Base-by-base conservation (phyloP, 2,329 filamentous ascomycete species). In the Trichoderma sp. region DNA sequence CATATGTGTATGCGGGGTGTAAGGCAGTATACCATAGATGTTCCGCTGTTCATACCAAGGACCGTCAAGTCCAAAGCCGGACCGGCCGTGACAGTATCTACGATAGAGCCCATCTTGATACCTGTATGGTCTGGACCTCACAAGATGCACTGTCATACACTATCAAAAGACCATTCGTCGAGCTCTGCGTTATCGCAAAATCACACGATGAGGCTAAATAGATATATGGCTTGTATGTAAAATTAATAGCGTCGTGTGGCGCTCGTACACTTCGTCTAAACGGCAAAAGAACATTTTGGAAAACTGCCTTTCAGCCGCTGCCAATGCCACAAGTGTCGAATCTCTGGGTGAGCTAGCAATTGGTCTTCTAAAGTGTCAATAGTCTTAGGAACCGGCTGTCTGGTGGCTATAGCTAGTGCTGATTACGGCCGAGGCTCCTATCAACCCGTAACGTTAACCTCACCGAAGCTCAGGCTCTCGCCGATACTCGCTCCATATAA, bases 21-120 rank as follows among this genome's bases (percentile, higher is more conserved):
- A 33, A 35, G 12, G 18, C 14, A 45, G 21, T 33, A 24, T 71
- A 75, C 75, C 75, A 76, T 75, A 14, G 75, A 74, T 8, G 74
- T 76, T 41, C 75, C 75, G 62, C 75, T 75, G 60, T 75, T 76
- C 59, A 76, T 29, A 14, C 75, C 75, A 33, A 76, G 35, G 29
- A 76, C 75, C 4, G 67, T 72, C 62, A 77, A 56, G 50, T 77
- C 74, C 67, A 77, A 50, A 11, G 27, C 33, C 24, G 24, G 63
- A 8, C 60, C 60, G 60, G 60, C 29, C 3, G 33, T 35, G 4
- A 3, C 50, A 50, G 56, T 29, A 33, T 45, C 21, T 27, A 33
- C 38, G 18, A 62, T 50, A 65, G 71, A 73, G 31, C 71, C 71
- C 71, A 73, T 73, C 18, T 31, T 31, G 67, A 50, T 33, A 18